Percentiles rank a stretch among this genome's conserved stretches.
Evolutionary conservation across 176 grass and related monocot genomes (phyloP).

Genomic region (Oryza coarctata): DNA sequence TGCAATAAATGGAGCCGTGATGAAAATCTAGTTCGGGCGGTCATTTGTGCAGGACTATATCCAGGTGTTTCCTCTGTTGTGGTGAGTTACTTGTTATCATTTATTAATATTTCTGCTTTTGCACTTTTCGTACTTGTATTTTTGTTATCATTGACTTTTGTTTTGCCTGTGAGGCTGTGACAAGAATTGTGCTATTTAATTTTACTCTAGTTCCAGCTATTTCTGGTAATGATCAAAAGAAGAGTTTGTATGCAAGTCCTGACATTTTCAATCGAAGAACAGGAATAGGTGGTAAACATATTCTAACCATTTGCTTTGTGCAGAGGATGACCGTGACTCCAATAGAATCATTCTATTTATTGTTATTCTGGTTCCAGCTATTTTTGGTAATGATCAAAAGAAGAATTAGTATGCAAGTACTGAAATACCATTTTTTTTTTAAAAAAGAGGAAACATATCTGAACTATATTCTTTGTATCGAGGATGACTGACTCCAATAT

Average conservation of each 20-base stretch:
- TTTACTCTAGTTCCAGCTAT: neutral
- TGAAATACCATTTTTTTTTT: neutral
- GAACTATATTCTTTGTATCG: neutral
- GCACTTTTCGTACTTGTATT: neutral
- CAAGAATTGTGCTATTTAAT: neutral
- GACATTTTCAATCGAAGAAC: neutral
- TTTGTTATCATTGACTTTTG: neutral
- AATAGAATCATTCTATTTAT: neutral
- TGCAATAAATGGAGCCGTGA: conserved; percentile 93
- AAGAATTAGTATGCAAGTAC: neutral
- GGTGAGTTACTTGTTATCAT: conserved; percentile 51
- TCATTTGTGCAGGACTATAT: conserved; percentile 96
- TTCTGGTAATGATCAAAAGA: neutral
- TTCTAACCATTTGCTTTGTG: conserved; percentile 1
- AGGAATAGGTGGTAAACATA: neutral
- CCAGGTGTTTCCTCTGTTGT: conserved; percentile 97
- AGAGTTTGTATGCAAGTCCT: neutral
- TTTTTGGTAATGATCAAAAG: neutral
- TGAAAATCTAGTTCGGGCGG: conserved; percentile 78
- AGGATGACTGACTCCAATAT: neutral
- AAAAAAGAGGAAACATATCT: neutral
- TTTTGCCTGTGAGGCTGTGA: neutral
- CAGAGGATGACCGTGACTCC: too few relatives aligned
- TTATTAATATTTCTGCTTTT: neutral
- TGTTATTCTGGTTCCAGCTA: neutral